phyloP scores from a whole-genome alignment of 371 early-diverging fungal species.

The Lichtheimia ornata region DNA sequence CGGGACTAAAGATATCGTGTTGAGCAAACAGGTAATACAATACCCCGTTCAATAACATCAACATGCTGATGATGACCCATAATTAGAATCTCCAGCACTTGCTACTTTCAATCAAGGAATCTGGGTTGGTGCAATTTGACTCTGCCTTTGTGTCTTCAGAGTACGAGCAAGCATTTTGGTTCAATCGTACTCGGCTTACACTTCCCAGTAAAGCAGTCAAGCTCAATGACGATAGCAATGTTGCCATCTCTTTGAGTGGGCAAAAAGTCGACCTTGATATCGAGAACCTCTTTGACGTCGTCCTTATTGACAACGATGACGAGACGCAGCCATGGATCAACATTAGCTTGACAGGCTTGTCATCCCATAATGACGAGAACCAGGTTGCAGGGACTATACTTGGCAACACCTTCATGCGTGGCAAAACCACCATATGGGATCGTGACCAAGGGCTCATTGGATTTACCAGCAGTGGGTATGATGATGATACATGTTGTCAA shows the following conservation, averaged over 20 bases:
- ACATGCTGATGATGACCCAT: too few species aligned
- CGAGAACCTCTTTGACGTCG: constrained; percentile 15
- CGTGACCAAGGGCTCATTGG: constrained; percentile 25
- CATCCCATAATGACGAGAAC: constrained; percentile 6
- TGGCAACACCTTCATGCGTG: constrained; percentile 41
- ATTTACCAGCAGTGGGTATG: constrained; percentile 7
- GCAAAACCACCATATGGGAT: constrained; percentile 42
- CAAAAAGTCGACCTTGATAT: constrained; percentile 4
- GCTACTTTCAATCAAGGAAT: constrained; percentile 29
- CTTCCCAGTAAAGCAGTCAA: constrained; percentile 10
- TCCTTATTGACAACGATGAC: not conserved
- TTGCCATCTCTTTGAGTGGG: constrained; percentile 14
- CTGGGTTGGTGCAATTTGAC: constrained; percentile 17
- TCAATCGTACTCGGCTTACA: constrained; percentile 14
- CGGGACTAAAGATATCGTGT: constrained; percentile 38
- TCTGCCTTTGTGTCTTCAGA: constrained; percentile 10
- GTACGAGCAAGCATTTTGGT: constrained; percentile 21
- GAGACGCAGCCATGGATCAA: constrained; percentile 11
- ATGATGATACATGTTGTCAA: constrained; percentile 11
- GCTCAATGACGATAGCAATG: not conserved
- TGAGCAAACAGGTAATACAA: constrained; percentile 24
- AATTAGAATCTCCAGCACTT: constrained; percentile 27
- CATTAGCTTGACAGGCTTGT: constrained; percentile 22
- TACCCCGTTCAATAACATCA: not conserved
- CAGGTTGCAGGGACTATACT: constrained; percentile 32